A percentile compares a stretch with the other conserved stretches of the same genome.
These are phyloP conservation scores for Paramyrothecium sp. DNA, from an alignment of 2,329 filamentous ascomycete genomes.

Conservation along the genomic window DNA sequence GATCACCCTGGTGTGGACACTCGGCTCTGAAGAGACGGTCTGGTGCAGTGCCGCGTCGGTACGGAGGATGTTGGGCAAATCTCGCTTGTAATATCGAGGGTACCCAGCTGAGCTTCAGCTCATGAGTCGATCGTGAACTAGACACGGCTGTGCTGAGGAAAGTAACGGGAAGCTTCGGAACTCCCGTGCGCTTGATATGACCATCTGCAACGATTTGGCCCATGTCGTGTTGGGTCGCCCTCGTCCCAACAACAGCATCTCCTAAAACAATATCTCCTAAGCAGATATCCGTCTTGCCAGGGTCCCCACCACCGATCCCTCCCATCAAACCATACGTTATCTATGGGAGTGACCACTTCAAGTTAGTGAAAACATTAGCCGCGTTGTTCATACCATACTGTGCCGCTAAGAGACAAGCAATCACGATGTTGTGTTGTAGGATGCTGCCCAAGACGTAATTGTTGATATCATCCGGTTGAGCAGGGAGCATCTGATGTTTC, in stretches of 20 bases:
- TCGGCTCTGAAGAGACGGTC: constrained; percentile 2
- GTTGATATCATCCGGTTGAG: constrained; percentile 15
- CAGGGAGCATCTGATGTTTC: constrained; percentile 6
- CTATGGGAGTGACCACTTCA: constrained; percentile 39
- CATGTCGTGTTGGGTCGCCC: constrained; percentile 23
- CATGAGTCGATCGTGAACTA: constrained; percentile 4
- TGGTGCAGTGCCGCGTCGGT: background rate
- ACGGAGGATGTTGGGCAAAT: background rate
- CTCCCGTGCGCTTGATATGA: constrained; percentile 3
- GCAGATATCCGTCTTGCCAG: constrained; percentile 14
- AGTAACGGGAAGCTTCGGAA: accelerated
- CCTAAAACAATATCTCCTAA: constrained; percentile 24
- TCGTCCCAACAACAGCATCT: constrained; percentile 20
- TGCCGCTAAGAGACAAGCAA: constrained; percentile 18
- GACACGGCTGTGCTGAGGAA: constrained; percentile 8
- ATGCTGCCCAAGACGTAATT: constrained; percentile 19
- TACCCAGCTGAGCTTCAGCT: background rate
- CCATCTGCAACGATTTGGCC: constrained; percentile 13
- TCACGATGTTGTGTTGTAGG: constrained; percentile 18
- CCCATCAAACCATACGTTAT: constrained; percentile 16
- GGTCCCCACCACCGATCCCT: constrained; percentile 18
- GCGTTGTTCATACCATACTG: constrained; percentile 21
- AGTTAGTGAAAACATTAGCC: constrained; percentile 15
- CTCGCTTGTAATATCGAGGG: background rate
- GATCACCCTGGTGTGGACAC: background rate